Percentiles rank a stretch among this genome's conserved stretches.
Conservation (phyloP, 2,329 filamentous ascomycete species). For the Nigrograna mackinnonii region DNA sequence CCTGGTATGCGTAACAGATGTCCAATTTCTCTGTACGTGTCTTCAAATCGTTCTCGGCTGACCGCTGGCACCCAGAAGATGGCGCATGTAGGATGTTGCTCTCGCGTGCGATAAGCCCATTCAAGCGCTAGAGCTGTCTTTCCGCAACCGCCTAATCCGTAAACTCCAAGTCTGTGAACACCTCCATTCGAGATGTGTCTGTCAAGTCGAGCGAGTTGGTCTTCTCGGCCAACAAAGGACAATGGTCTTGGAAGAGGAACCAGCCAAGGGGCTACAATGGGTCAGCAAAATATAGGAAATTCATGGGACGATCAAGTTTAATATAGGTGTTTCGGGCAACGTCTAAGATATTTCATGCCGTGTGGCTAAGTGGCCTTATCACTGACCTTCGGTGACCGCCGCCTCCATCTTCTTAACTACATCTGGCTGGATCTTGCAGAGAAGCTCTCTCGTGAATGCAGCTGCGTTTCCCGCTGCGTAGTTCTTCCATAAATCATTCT, state of each 20-base stretch:
- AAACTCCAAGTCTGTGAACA: constrained; percentile 7
- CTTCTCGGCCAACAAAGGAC: constrained; percentile 9
- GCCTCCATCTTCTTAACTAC: constrained; percentile 3
- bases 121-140: constrained; percentile 25
- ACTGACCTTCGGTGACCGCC: too few relatives aligned
- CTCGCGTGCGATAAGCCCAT: constrained; percentile 39
- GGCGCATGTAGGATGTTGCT: constrained; percentile 18
- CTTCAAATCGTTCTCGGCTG: constrained; percentile 20
- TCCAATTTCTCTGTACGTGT: constrained; percentile 10
- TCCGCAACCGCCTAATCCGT: constrained; percentile 11
- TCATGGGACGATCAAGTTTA: too few relatives aligned
- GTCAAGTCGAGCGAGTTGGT: constrained; percentile 8
- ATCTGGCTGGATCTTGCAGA: constrained; percentile 3
- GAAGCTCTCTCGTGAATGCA: constrained; percentile 4
- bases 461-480: constrained; percentile 4
- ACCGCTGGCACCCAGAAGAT: constrained; percentile 15
- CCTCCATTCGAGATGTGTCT: constrained; percentile 5
- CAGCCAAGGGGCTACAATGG: constrained; percentile 5
- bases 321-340: too few relatives aligned
- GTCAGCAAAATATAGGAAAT: too few relatives aligned
- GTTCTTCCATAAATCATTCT: constrained; percentile 4
- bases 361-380: too few relatives aligned
- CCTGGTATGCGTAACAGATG: constrained; percentile 7
- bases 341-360: too few relatives aligned
- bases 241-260: constrained; percentile 7